Conservation (phyloP, 2,329 filamentous ascomycete genomes). For the Ustulina deusta region DNA sequence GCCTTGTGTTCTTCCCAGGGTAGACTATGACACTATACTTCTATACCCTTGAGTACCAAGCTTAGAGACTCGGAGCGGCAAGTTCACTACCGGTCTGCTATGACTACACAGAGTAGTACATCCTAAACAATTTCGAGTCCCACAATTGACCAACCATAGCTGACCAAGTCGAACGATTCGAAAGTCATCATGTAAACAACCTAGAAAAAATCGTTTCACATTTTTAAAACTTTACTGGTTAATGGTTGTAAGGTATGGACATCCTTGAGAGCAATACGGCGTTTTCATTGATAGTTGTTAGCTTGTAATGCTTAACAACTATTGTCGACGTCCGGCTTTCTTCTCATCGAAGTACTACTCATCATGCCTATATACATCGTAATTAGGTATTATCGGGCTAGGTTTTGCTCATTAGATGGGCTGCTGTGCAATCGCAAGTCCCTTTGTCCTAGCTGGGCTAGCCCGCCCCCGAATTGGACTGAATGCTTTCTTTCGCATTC, state of each 20-base stretch:
- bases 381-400: conserved; percentile 59
- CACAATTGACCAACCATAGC: neutral
- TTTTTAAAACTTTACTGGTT: neutral
- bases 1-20: too few species aligned
- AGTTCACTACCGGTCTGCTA: neutral
- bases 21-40: neutral
- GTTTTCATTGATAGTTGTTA: conserved; percentile 50
- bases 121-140: too few species aligned
- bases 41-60: neutral
- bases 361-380: conserved; percentile 53
- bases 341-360: conserved; percentile 41
- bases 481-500: conserved; percentile 42
- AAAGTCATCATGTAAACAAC: too few species aligned
- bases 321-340: conserved; percentile 36
- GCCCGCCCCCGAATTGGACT: conserved; percentile 51
- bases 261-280: conserved; percentile 47
- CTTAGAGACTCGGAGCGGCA: neutral
- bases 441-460: conserved; percentile 51
- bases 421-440: conserved; percentile 42
- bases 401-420: conserved; percentile 49
- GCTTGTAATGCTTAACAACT: conserved; percentile 48
- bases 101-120: neutral
- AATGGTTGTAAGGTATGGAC: neutral
- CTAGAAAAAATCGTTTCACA: too few species aligned
- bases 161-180: neutral